Percentiles rank a stretch among this genome's conserved stretches.
These are phyloP conservation scores for Pythium brachiatum DNA, from an alignment of 352 stramenopile species.

Conservation along the genomic window DNA sequence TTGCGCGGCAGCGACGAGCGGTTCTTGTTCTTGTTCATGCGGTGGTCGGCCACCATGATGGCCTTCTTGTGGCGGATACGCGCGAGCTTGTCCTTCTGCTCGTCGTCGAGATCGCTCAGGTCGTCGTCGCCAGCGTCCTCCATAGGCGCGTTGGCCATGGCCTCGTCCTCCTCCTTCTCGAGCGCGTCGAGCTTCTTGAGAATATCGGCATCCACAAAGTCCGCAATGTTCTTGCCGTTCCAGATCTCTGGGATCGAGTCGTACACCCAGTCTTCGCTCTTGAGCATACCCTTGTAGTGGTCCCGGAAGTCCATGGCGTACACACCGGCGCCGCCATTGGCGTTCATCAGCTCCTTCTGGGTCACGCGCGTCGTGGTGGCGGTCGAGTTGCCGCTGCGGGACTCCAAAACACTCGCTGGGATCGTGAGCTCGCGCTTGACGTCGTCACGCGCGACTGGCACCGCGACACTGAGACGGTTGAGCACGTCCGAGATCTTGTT, in stretches of 20 bases:
- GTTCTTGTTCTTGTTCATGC: slow-evolving; percentile 96
- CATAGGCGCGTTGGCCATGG: slow-evolving; percentile 88
- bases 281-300: slow-evolving; percentile 95
- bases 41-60: slow-evolving; percentile 79
- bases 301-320: slow-evolving; percentile 98
- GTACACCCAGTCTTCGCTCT: slow-evolving; percentile 95
- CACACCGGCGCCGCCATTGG: slow-evolving; percentile 96
- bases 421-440: slow-evolving; percentile 91
- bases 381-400: slow-evolving; percentile 47
- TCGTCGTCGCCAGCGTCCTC: slow-evolving; percentile 80
- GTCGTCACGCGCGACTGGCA: slow-evolving; percentile 92
- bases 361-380: slow-evolving; percentile 38
- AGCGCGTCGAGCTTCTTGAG: slow-evolving; percentile 94
- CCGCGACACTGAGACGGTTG: slow-evolving; percentile 95
- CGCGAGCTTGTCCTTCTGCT: slow-evolving; percentile 91
- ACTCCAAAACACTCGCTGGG: slow-evolving; percentile 88
- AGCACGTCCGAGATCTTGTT: slow-evolving; percentile 97
- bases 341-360: slow-evolving; percentile 89
- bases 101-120: slow-evolving; percentile 93
- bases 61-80: slow-evolving; percentile 85
- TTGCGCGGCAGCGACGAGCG: slow-evolving; percentile 88
- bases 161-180: slow-evolving; percentile 97
- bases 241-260: slow-evolving; percentile 99
- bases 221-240: slow-evolving; percentile 99
- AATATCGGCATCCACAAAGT: slow-evolving; percentile 99